Conservation (phyloP, 805 yeast species). For the Candida germanica region DNA sequence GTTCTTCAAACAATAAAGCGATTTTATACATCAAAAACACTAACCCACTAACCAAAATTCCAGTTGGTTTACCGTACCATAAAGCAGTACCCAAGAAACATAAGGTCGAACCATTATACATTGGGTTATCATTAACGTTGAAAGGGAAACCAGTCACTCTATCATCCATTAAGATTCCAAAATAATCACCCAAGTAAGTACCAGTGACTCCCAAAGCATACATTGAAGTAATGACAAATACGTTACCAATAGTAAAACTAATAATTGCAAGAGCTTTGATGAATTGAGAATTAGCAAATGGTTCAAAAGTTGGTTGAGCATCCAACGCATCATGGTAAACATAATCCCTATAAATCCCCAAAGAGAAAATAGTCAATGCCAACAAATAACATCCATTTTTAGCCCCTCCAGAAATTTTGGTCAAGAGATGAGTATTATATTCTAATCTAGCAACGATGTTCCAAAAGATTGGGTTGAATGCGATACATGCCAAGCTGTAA, state of each 20-base stretch:
- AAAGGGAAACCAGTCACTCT: slow-evolving; percentile 93
- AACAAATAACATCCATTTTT: slow-evolving; percentile 79
- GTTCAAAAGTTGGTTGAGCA: slow-evolving; percentile 64
- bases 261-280: slow-evolving; percentile 52
- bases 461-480: slow-evolving; percentile 96
- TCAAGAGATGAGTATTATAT: slow-evolving; percentile 70
- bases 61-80: slow-evolving; percentile 87
- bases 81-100: slow-evolving; percentile 90
- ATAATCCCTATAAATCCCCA: slow-evolving; percentile 81
- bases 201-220: slow-evolving; percentile 92
- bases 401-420: slow-evolving; percentile 68
- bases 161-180: slow-evolving; percentile 89
- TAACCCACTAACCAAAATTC: slow-evolving; percentile 64
- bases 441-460: slow-evolving; percentile 87
- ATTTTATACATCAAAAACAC: slow-evolving; percentile 80
- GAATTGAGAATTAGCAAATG: slow-evolving; percentile 39
- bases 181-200: slow-evolving; percentile 94
- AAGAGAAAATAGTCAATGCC: slow-evolving; percentile 77
- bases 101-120: slow-evolving; percentile 91
- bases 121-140: slow-evolving; percentile 86
- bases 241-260: slow-evolving; percentile 66
- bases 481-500: slow-evolving; percentile 60
- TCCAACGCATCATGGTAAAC: slow-evolving; percentile 68
- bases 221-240: slow-evolving; percentile 83
- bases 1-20: slow-evolving; percentile 90